Percentiles rank a stretch among this genome's conserved stretches.
These are phyloP conservation scores for Madurella fahalii DNA, from an alignment of 2,329 filamentous ascomycete genomes.

Conservation along the genomic window DNA sequence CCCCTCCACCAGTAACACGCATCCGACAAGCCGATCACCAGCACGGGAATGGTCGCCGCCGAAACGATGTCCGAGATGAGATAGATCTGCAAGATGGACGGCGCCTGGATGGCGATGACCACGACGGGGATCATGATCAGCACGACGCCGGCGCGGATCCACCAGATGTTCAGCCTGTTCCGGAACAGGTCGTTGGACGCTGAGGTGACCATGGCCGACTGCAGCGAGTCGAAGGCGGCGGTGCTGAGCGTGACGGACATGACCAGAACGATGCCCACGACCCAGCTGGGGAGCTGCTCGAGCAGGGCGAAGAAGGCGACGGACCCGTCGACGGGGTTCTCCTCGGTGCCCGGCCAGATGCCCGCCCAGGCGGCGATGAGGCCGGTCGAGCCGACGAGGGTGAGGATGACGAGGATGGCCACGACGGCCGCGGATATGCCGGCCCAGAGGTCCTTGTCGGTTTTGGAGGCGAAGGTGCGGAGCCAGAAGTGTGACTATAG, in stretches of 20 bases:
- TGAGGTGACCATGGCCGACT: constrained; percentile 80
- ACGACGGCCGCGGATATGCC: constrained; percentile 66
- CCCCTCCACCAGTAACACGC: constrained; percentile 69
- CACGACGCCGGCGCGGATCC: constrained; percentile 65
- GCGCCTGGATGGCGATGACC: constrained; percentile 68
- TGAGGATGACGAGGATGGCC: constrained; percentile 64
- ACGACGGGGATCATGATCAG: constrained; percentile 70
- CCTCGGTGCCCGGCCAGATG: constrained; percentile 54
- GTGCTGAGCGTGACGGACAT: constrained; percentile 76
- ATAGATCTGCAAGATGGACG: constrained; percentile 75
- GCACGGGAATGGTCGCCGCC: constrained; percentile 68
- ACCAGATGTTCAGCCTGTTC: constrained; percentile 73
- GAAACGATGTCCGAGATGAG: constrained; percentile 77
- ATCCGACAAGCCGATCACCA: constrained; percentile 67
- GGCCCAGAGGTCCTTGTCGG: constrained; percentile 72
- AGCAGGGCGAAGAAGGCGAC: constrained; percentile 74
- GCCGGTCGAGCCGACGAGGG: constrained; percentile 67
- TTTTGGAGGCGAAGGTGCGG: constrained; percentile 74
- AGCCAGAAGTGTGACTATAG: constrained; percentile 71
- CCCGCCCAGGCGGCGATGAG: constrained; percentile 76
- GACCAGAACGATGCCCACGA: constrained; percentile 75
- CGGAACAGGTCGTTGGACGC: constrained; percentile 82
- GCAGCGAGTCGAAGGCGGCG: constrained; percentile 74
- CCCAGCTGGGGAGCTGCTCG: constrained; percentile 68
- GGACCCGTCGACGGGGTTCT: constrained; percentile 55